Conservation (phyloP, 2,329 filamentous ascomycete genomes). For the Neopestalotiopsis sp. region DNA sequence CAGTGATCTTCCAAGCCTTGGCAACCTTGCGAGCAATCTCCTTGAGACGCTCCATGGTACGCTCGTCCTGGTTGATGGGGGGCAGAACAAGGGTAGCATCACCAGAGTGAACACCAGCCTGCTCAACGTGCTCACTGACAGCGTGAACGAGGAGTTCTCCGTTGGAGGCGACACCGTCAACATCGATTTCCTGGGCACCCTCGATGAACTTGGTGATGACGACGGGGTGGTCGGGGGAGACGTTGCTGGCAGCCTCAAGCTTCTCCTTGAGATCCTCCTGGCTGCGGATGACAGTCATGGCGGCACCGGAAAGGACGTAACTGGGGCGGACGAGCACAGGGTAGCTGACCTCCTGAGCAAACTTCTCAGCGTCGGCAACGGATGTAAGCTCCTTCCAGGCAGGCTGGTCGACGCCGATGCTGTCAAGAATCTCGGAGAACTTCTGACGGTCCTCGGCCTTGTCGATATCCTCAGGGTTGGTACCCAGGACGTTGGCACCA, state of each 20-base stretch:
- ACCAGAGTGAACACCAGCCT: conserved; percentile 96
- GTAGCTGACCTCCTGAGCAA: conserved; percentile 85
- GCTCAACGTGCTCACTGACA: conserved; percentile 93
- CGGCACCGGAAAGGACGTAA: conserved; percentile 95
- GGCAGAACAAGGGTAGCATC: conserved; percentile 95
- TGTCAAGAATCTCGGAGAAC: conserved; percentile 96
- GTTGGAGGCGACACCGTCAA: conserved; percentile 87
- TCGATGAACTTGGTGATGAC: conserved; percentile 99
- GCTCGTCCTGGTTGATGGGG: conserved; percentile 77
- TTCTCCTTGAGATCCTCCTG: conserved; percentile 92
- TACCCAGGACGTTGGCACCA: conserved; percentile 88
- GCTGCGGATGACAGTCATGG: conserved; percentile 95
- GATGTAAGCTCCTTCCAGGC: conserved; percentile 98
- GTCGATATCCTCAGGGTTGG: conserved; percentile 92
- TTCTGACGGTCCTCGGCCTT: conserved; percentile 98
- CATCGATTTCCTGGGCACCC: conserved; percentile 93
- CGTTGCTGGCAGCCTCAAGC: conserved; percentile 85
- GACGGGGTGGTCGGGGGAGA: conserved; percentile 95
- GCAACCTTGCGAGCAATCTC: conserved; percentile 96
- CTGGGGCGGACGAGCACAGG: conserved; percentile 93
- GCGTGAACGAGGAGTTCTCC: conserved; percentile 91
- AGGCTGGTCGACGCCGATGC: conserved; percentile 94
- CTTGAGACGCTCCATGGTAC: conserved; percentile 85
- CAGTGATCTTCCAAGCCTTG: conserved; percentile 95
- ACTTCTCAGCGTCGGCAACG: conserved; percentile 83